Base-by-base conservation (phyloP, 2,329 filamentous ascomycete genomes). In the Cordyceps fumosorosea region DNA sequence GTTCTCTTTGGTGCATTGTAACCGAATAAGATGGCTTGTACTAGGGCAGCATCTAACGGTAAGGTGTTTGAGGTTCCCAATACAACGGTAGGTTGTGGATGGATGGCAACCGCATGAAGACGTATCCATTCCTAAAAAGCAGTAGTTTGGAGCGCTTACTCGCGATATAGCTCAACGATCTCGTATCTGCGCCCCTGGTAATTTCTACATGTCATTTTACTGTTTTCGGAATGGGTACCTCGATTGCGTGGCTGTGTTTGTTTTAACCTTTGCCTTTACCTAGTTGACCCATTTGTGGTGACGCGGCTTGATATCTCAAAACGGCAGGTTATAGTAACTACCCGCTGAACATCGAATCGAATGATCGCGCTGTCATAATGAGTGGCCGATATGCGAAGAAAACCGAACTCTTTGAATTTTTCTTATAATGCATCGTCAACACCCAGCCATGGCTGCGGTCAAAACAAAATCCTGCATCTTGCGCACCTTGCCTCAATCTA, bases 181-280 rank as follows among this genome's bases (percentile, higher is more conserved):
- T 56, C 54, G 54, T 56, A 56, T 56, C 5, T 45, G 37, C 29
- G 24, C 54, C 37, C 54, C 54, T 56, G 24, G n/a, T 22, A 56
- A 56, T 56, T 45, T 56, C 22, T 37, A 16, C 22, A 24, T 47
- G 16, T 11, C 22, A n/a, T 16, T 32, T 12, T 20, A n/a, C 26
- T 32, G 20, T 20, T 56, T 32, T 56, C 3, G 40, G 12, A 32
- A 29, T 32, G 11, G 40, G 40, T 45, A 56, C 54, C 26, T 45
- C 14, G 10, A 10, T 32, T 45, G 10, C 20, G 54, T 56, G 54
- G 54, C 54, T 56, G 54, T 45, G 54, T 26, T 5, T 14, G 3
- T 7, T 16, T 37, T 37, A 22, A 56, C 16, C 22, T 56, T 11
- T 37, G 1, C 4, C 6, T 20, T 6, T 32, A 32, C 10, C 37